phyloP scores from a whole-genome alignment of 768 basidiomycete species.

The Cyclocybe aegerita region DNA sequence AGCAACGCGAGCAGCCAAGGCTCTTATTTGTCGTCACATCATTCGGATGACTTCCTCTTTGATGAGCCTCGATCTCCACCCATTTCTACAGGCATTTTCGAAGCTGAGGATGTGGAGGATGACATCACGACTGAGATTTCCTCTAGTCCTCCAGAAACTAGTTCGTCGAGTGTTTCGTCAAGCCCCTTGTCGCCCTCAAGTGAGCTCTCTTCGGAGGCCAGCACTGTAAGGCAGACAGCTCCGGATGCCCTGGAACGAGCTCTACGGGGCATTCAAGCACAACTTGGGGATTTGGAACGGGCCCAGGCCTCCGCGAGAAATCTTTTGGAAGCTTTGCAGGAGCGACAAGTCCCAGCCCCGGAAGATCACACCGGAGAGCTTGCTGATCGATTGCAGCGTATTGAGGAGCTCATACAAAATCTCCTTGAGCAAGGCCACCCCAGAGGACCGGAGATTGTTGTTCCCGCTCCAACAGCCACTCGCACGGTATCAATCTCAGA shows the following conservation, averaged over 20 bases:
- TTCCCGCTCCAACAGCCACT: constrained; percentile 16
- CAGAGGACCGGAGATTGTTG: constrained; percentile 20
- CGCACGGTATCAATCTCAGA: constrained; percentile 27
- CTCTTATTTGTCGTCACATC: constrained; percentile 56
- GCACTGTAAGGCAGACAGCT: constrained; percentile 36
- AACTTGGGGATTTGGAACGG: constrained; percentile 58
- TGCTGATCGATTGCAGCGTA: constrained; percentile 38
- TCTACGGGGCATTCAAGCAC: constrained; percentile 57
- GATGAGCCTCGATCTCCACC: constrained; percentile 22
- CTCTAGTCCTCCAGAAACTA: constrained; percentile 11
- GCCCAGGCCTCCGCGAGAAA: constrained; percentile 61
- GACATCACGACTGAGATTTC: constrained; percentile 17
- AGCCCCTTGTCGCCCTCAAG: constrained; percentile 6
- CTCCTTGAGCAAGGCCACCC: constrained; percentile 35
- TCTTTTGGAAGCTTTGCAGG: constrained; percentile 61
- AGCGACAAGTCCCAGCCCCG: constrained; percentile 36
- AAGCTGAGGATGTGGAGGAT: constrained; percentile 6
- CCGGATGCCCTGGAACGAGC: constrained; percentile 38
- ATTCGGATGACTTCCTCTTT: constrained; percentile 68
- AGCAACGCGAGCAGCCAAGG: constrained; percentile 41
- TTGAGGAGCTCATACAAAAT: constrained; percentile 45
- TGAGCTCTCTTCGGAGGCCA: constrained; percentile 14
- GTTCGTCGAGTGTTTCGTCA: constrained; percentile 18
- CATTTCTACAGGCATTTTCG: not conserved
- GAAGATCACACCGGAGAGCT: constrained; percentile 39